phyloP scores from a whole-genome alignment of 1,139 yeast species.

The Yamadazyma epiphylla region DNA sequence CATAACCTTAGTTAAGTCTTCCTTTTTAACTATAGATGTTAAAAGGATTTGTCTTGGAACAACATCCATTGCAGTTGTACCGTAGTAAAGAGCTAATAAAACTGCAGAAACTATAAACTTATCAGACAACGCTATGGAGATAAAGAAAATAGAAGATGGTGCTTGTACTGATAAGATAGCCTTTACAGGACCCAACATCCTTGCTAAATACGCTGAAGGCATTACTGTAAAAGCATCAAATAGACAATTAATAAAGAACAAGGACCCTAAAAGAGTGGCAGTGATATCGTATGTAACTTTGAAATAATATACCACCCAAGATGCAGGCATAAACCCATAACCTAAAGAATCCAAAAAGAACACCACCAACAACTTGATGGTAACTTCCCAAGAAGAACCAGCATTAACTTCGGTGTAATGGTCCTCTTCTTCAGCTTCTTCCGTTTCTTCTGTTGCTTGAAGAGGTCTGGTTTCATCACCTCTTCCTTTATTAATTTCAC shows the following conservation, averaged over 20 bases:
- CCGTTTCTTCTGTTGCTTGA: slow-evolving; percentile 1
- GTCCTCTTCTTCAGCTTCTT: slow-evolving; percentile 6
- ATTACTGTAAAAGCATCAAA: slow-evolving; percentile 40
- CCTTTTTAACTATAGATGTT: slow-evolving; percentile 59
- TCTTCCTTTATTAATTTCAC: slow-evolving; percentile 39
- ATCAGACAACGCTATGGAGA: slow-evolving; percentile 22
- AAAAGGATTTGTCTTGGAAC: slow-evolving; percentile 83
- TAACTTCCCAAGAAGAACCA: slow-evolving; percentile 17
- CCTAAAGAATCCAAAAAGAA: slow-evolving; percentile 82
- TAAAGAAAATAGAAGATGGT: slow-evolving; percentile 68
- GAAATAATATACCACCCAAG: slow-evolving; percentile 86
- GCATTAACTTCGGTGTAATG: slow-evolving; percentile 6
- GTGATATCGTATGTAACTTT: slow-evolving; percentile 34
- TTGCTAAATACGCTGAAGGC: slow-evolving; percentile 69
- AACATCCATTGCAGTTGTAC: slow-evolving; percentile 79
- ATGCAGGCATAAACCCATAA: slow-evolving; percentile 80
- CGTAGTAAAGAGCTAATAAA: slow-evolving; percentile 51
- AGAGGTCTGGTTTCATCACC: slow-evolving; percentile 4
- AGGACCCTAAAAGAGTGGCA: slow-evolving; percentile 43
- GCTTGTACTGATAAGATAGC: slow-evolving; percentile 76
- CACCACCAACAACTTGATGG: slow-evolving; percentile 43
- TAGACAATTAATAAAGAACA: slow-evolving; percentile 56
- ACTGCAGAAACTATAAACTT: slow-evolving; percentile 35
- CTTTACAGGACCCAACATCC: slow-evolving; percentile 68
- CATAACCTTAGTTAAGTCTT: slow-evolving; percentile 71